Evolutionary conservation across 371 early-diverging fungal genomes (phyloP), one percentile per base, ranked within the genome.

Genomic region (Apophysomyces sp.): DNA sequence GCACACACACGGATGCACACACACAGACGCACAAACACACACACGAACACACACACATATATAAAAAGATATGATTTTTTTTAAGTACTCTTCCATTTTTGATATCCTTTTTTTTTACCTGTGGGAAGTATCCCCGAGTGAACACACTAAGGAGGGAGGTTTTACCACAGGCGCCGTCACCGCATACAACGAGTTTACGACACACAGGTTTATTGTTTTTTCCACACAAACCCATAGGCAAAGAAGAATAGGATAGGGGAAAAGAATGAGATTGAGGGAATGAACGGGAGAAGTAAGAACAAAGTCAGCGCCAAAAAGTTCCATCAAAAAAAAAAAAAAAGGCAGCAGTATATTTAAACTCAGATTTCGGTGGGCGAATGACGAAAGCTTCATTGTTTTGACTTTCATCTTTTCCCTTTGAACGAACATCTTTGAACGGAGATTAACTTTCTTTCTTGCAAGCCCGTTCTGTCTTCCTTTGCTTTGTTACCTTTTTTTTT

Each of bases 111-210:
- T 65, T 37, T 37, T 44, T 44, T 44, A 73, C 76, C 66, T 78
- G 65, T 41, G 76, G 79, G 57, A 76, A 79, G 51, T 68, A 66
- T 36, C 72, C 72, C 52, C 68, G 72, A 40, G 78, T 71, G 56
- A 73, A 74, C 12, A 77, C 78, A 55, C 63, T 72, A n/a, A 77
- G 55, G 58, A 76, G 58, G 29, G 78, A 79, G 1, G 81, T 78
- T 62, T 79, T 82, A 24, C 93, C 93, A 65, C 88, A 87, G 12
- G 86, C 89, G 29, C 92, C 92, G 59, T 91, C 92, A 4, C 92
- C 92, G 21, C 89, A 88, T 41, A 88, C 77, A 27, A 92, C 91
- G 26, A 92, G 76, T 62, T 92, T 92, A 29, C 66, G 62, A 37
- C 52, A 37, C 16, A 40, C 53, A 34, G 62, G 62, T 32, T 37